Evolutionary conservation across 768 basidiomycete species (phyloP).

Genomic region (Chalciporus sphaerocephalus): DNA sequence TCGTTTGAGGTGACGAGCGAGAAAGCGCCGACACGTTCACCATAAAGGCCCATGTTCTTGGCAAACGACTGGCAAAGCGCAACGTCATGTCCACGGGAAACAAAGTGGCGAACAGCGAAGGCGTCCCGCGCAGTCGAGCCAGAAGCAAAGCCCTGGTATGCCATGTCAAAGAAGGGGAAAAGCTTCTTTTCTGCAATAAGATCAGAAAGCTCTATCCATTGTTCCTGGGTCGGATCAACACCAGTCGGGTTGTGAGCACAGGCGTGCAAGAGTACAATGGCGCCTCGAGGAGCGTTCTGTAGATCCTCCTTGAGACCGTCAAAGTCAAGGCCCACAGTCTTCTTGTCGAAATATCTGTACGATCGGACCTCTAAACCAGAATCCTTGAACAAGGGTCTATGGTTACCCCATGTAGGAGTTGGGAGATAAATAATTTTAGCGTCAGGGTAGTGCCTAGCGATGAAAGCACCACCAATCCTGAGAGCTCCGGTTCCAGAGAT

Average conservation of each 20-base stretch:
- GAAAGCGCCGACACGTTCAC: constrained; percentile 97
- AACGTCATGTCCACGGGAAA: constrained; percentile 83
- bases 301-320: constrained; percentile 86
- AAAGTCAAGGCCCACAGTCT: constrained; percentile 89
- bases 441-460: constrained; percentile 84
- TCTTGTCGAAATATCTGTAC: constrained; percentile 93
- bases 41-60: constrained; percentile 99
- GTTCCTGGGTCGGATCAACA: constrained; percentile 87
- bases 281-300: constrained; percentile 69
- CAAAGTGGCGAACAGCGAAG: constrained; percentile 92
- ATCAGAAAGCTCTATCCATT: constrained; percentile 90
- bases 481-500: constrained; percentile 98
- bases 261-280: constrained; percentile 89
- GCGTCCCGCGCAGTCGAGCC: constrained; percentile 89
- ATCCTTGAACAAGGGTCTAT: constrained; percentile 89
- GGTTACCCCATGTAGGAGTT: constrained; percentile 95
- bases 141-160: constrained; percentile 98
- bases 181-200: constrained; percentile 83
- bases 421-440: constrained; percentile 89
- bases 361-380: constrained; percentile 89
- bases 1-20: constrained; percentile 68
- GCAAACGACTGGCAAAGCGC: constrained; percentile 95
- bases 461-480: constrained; percentile 89
- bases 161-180: constrained; percentile 99
- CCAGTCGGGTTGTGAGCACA: constrained; percentile 99